Conservation (phyloP, 768 basidiomycete species). For the Trametes elegans region DNA sequence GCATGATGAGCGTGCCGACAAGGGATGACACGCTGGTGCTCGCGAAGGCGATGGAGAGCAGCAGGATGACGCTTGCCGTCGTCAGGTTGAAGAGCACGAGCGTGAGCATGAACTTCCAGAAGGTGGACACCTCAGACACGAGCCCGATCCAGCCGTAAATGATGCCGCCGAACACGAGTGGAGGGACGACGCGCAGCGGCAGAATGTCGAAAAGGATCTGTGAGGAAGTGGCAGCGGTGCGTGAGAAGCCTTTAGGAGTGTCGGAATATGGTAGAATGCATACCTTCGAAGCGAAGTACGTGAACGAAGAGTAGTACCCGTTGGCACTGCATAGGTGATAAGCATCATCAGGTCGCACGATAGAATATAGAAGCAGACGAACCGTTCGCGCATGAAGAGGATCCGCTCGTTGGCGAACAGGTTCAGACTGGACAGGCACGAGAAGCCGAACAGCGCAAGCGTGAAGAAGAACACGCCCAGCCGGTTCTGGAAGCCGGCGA, state of each 20-base stretch:
- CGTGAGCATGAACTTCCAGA: constrained; percentile 98
- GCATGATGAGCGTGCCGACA: constrained; percentile 93
- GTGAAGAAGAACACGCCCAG: constrained; percentile 97
- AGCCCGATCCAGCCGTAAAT: constrained; percentile 94
- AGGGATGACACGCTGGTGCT: constrained; percentile 88
- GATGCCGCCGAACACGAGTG: constrained; percentile 93
- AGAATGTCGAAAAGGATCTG: constrained; percentile 97
- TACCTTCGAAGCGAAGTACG: constrained; percentile 95
- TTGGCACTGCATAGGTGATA: constrained; percentile 61
- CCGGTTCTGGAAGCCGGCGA: constrained; percentile 95
- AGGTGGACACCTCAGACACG: constrained; percentile 82
- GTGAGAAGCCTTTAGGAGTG: neutral
- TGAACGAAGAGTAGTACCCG: constrained; percentile 96
- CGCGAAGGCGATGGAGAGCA: constrained; percentile 86
- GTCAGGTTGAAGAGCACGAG: constrained; percentile 96
- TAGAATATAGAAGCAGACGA: constrained; percentile 17
- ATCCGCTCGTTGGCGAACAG: constrained; percentile 94
- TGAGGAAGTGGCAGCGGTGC: neutral
- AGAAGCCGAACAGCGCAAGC: constrained; percentile 95
- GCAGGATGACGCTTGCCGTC: constrained; percentile 87
- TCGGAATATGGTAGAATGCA: neutral
- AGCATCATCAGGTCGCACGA: neutral
- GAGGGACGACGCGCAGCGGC: constrained; percentile 91
- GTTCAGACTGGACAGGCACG: constrained; percentile 90
- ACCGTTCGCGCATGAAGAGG: constrained; percentile 98